A percentile compares a stretch with the other conserved stretches of the same genome.
Conservation (phyloP, 352 stramenopile species). For the Blastocystis sp. region DNA sequence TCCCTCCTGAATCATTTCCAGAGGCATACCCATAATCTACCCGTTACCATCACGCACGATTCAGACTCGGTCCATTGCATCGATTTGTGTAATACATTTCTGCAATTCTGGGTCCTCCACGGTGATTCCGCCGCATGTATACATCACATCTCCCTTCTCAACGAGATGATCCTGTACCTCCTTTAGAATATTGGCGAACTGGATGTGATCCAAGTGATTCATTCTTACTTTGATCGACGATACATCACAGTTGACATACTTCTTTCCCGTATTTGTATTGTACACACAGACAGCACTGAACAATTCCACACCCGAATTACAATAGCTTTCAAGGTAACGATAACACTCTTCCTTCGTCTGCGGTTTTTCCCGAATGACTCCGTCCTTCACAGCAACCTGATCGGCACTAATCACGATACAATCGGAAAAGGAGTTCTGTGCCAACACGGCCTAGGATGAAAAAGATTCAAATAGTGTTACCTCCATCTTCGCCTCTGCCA, state of each 20-base stretch:
- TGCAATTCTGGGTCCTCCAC: slow-evolving; percentile 27
- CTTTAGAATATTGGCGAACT: not conserved
- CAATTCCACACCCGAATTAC: slow-evolving; percentile 18
- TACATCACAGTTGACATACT: slow-evolving; percentile 16
- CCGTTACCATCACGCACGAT: not conserved
- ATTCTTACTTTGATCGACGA: not conserved
- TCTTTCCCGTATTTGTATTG: slow-evolving; percentile 33
- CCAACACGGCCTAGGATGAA: not conserved
- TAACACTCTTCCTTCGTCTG: not conserved
- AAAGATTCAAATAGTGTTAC: not conserved
- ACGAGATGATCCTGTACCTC: slow-evolving; percentile 39
- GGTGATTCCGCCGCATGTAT: slow-evolving; percentile 41
- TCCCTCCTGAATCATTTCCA: slow-evolving; percentile 4
- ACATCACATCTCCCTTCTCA: slow-evolving; percentile 33
- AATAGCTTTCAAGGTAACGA: slow-evolving; percentile 24
- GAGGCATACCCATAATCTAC: slow-evolving; percentile 53
- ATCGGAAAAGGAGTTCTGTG: not conserved
- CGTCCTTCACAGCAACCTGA: slow-evolving; percentile 43
- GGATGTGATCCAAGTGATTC: not conserved
- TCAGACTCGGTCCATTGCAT: slow-evolving; percentile 3
- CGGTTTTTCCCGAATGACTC: slow-evolving; percentile 34
- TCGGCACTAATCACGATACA: slow-evolving; percentile 25
- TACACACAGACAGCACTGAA: slow-evolving; percentile 30
- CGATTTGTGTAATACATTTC: slow-evolving; percentile 16
- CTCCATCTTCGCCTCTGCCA: slow-evolving; percentile 27